These are phyloP conservation scores for Rhododendron ferrugineum DNA, from an alignment of 148 eudicot species.

Conservation along the genomic window DNA sequence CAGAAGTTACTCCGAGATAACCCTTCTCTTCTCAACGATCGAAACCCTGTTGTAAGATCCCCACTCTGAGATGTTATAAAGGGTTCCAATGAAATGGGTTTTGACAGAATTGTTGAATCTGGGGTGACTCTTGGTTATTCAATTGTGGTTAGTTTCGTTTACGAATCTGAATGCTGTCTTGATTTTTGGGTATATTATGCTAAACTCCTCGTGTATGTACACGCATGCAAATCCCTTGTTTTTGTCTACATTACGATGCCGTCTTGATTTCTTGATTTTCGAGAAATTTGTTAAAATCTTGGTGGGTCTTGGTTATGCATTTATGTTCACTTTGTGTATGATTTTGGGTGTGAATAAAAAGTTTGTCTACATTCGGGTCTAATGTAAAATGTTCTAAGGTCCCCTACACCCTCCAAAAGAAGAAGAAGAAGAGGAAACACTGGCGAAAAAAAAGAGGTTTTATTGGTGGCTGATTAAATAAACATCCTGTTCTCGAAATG, in stretches of 20 bases:
- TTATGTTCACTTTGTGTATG: background rate
- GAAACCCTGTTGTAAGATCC: slow-evolving; percentile 77
- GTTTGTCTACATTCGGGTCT: background rate
- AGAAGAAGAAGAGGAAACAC: background rate
- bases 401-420: background rate
- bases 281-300: background rate
- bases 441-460: background rate
- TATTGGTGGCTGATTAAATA: background rate
- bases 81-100: background rate
- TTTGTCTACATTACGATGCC: background rate
- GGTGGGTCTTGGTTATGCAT: background rate
- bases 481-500: background rate
- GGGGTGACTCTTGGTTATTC: background rate
- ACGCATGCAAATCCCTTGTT: background rate
- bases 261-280: too few relatives aligned
- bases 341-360: background rate
- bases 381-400: background rate
- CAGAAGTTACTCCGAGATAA: slow-evolving; percentile 53
- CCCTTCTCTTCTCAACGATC: slow-evolving; percentile 79
- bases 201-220: too few relatives aligned
- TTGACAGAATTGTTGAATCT: background rate
- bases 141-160: background rate
- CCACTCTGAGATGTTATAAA: background rate
- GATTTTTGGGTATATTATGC: background rate
- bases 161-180: background rate